Conservation (phyloP, 192 early-diverging fungal species). For the Allomyces macrogynus region DNA sequence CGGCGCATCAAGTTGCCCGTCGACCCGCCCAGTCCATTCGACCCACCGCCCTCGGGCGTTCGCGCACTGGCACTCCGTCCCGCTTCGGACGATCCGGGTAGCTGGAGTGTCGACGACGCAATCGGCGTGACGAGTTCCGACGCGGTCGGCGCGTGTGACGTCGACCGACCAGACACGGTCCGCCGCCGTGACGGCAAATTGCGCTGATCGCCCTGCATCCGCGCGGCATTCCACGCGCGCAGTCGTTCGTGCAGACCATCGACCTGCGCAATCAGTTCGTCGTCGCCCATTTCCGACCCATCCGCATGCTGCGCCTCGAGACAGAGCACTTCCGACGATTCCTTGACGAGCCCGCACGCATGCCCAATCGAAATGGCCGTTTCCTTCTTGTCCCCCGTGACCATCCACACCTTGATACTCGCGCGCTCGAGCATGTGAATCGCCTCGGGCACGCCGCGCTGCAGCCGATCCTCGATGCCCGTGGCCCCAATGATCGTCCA, state of each 20-base stretch:
- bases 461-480: conserved; percentile 38
- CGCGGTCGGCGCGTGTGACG: conserved; percentile 2
- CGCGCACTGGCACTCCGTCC: too few relatives aligned
- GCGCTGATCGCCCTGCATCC: neutral
- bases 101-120: too few relatives aligned
- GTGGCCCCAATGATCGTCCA: conserved; percentile 28
- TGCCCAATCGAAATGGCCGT: conserved; percentile 49
- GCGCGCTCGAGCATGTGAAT: conserved; percentile 27
- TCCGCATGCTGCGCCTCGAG: conserved; percentile 15
- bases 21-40: too few relatives aligned
- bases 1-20: too few relatives aligned
- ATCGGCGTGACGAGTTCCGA: neutral
- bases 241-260: neutral
- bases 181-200: neutral
- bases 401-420: conserved; percentile 33
- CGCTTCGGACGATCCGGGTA: too few relatives aligned
- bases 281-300: conserved; percentile 10
- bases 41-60: too few relatives aligned
- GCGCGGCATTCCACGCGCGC: neutral
- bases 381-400: conserved; percentile 44
- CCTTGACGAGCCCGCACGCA: conserved; percentile 44
- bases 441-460: conserved; percentile 35
- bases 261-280: conserved; percentile 10
- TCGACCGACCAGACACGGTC: neutral
- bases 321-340: conserved; percentile 16